Evolutionary conservation across 306 rosid genomes (phyloP).

Genomic region (Datisca glomerata): DNA sequence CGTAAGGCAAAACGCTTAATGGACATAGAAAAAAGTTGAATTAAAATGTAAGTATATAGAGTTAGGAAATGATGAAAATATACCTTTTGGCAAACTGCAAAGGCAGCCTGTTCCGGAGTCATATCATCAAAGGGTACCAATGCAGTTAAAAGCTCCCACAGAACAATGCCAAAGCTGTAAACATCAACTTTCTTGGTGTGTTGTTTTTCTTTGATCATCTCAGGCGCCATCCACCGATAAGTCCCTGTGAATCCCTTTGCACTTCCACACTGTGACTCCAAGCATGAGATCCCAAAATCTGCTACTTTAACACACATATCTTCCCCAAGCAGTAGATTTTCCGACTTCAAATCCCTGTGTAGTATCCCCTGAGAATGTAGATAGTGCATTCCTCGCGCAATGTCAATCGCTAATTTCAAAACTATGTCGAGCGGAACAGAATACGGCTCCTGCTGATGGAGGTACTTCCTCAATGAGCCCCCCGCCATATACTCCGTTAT

Average conservation of each 20-base stretch:
- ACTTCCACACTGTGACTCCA: slow-evolving; percentile 62
- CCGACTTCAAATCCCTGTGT: slow-evolving; percentile 90
- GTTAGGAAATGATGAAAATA: slow-evolving; percentile 1
- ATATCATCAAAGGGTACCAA: slow-evolving; percentile 70
- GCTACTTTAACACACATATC: slow-evolving; percentile 87
- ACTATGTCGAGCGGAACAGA: slow-evolving; percentile 53
- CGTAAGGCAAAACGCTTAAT: background rate
- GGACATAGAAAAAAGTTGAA: background rate
- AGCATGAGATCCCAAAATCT: slow-evolving; percentile 85
- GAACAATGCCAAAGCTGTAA: slow-evolving; percentile 84
- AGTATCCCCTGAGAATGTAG: slow-evolving; percentile 87
- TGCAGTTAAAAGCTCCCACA: slow-evolving; percentile 85
- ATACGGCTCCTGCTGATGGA: slow-evolving; percentile 63
- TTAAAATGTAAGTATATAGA: background rate
- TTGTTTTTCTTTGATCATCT: slow-evolving; percentile 67
- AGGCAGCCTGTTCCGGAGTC: slow-evolving; percentile 96
- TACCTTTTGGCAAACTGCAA: slow-evolving; percentile 86
- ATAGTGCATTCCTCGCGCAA: slow-evolving; percentile 70
- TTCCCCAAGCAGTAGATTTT: slow-evolving; percentile 62
- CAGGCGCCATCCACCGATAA: slow-evolving; percentile 97
- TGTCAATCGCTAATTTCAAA: slow-evolving; percentile 62
- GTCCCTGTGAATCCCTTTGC: slow-evolving; percentile 76
- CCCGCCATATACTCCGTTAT: slow-evolving; percentile 80
- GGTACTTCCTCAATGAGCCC: slow-evolving; percentile 64
- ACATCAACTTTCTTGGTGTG: slow-evolving; percentile 88